Evolutionary conservation across 306 rosid genomes (phyloP).

Genomic region (Lathyrus sativus): DNA sequence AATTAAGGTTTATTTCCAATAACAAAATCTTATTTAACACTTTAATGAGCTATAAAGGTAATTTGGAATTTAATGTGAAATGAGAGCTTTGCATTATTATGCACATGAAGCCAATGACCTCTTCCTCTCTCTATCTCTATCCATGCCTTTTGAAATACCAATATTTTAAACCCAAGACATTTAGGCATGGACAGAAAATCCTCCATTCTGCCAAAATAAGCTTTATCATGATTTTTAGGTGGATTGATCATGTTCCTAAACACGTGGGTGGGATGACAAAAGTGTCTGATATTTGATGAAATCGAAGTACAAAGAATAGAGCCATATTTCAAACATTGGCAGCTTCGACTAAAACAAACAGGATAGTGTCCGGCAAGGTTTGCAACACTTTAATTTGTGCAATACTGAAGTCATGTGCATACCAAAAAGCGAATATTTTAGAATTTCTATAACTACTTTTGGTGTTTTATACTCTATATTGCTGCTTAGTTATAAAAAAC

Average conservation of each 20-base stretch:
- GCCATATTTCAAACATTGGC: constrained; percentile 7
- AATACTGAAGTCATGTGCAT: constrained; percentile 30
- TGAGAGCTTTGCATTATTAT: constrained; percentile 38
- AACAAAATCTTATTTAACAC: too few species aligned
- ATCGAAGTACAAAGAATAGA: constrained; percentile 31
- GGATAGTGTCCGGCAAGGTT: constrained; percentile 17
- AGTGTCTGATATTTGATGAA: constrained; percentile 33
- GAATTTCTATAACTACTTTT: neutral
- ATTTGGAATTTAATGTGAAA: neutral
- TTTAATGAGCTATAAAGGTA: too few species aligned
- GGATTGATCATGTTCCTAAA: neutral
- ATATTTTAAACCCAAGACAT: constrained; percentile 16
- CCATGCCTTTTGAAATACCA: constrained; percentile 12
- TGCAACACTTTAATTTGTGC: constrained; percentile 22
- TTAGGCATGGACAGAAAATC: constrained; percentile 26
- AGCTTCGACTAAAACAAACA: constrained; percentile 29
- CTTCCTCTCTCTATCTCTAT: constrained; percentile 1
- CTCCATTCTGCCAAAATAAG: constrained; percentile 17
- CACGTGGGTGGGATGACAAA: constrained; percentile 38
- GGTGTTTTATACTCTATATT: neutral
- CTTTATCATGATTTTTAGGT: constrained; percentile 3
- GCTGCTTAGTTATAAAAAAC: neutral
- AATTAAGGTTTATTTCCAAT: too few species aligned
- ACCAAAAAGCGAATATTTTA: constrained; percentile 33
- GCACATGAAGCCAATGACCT: constrained; percentile 37